phyloP scores from a whole-genome alignment of 345 rosid genomes.

The Gossypium arboreum region DNA sequence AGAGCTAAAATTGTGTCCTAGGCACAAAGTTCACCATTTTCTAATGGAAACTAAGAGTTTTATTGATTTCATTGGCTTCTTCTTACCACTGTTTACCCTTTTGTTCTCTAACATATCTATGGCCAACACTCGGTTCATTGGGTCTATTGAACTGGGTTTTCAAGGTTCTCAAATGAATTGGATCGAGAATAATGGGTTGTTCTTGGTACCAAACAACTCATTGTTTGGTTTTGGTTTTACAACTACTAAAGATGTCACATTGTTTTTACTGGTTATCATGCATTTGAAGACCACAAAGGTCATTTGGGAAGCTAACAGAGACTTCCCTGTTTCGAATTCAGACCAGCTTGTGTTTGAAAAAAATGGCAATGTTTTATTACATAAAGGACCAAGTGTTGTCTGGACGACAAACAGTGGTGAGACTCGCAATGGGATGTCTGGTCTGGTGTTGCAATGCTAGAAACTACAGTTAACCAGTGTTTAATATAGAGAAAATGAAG shows the following conservation, averaged over 20 bases:
- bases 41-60: conserved; percentile 34
- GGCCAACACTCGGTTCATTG: conserved; percentile 33
- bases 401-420: conserved; percentile 53
- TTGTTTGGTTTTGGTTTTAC: conserved; percentile 61
- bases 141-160: conserved; percentile 41
- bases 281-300: conserved; percentile 32
- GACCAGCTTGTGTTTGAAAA: conserved; percentile 47
- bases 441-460: conserved; percentile 36
- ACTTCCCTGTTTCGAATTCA: conserved; percentile 54
- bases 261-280: conserved; percentile 46
- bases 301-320: conserved; percentile 82
- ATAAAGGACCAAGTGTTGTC: conserved; percentile 36
- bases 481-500: no score
- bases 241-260: conserved; percentile 38
- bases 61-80: conserved; percentile 19
- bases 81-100: conserved; percentile 24
- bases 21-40: not conserved
- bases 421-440: conserved; percentile 27
- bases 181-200: conserved; percentile 56
- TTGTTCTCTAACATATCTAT: conserved; percentile 25
- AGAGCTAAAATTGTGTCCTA: not conserved
- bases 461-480: no score
- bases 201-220: conserved; percentile 56
- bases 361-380: conserved; percentile 53
- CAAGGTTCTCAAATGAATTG: conserved; percentile 68